Evolutionary conservation across 768 basidiomycete genomes (phyloP).

Genomic region (Guyanaporus albipodus): DNA sequence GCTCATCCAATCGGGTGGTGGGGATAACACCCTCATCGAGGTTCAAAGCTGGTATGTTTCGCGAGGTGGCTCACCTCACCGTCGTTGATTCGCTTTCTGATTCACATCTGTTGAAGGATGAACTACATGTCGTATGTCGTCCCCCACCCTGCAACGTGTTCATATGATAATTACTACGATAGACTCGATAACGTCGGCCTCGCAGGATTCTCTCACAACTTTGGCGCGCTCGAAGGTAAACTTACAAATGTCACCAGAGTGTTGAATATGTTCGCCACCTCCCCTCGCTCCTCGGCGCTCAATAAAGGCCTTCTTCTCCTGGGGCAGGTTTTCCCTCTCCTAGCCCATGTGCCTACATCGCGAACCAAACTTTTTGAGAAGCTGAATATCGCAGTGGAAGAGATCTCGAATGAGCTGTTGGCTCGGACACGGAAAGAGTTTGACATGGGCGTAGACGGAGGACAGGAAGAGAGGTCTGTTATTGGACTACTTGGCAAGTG

Average conservation of each 20-base stretch:
- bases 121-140: conserved; percentile 32
- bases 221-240: conserved; percentile 50
- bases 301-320: conserved; percentile 34
- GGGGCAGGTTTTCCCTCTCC: conserved; percentile 34
- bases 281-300: conserved; percentile 19
- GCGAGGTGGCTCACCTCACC: neutral
- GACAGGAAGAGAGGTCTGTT: conserved; percentile 23
- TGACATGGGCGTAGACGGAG: conserved; percentile 18
- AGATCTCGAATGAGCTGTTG: conserved; percentile 39
- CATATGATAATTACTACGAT: neutral
- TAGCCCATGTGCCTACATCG: conserved; percentile 35
- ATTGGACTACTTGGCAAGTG: conserved; percentile 23
- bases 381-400: conserved; percentile 33
- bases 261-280: conserved; percentile 35
- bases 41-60: conserved; percentile 32
- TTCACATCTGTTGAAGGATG: conserved; percentile 22
- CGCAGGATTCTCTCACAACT: conserved; percentile 57
- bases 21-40: conserved; percentile 28
- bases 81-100: neutral
- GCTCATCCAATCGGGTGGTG: conserved; percentile 15
- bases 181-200: conserved; percentile 58
- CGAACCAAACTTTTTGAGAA: conserved; percentile 28
- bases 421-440: conserved; percentile 33
- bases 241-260: conserved; percentile 37
- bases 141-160: neutral